phyloP scores from a whole-genome alignment of 2,329 filamentous ascomycete genomes.

The Sordariomycetes sp. region DNA sequence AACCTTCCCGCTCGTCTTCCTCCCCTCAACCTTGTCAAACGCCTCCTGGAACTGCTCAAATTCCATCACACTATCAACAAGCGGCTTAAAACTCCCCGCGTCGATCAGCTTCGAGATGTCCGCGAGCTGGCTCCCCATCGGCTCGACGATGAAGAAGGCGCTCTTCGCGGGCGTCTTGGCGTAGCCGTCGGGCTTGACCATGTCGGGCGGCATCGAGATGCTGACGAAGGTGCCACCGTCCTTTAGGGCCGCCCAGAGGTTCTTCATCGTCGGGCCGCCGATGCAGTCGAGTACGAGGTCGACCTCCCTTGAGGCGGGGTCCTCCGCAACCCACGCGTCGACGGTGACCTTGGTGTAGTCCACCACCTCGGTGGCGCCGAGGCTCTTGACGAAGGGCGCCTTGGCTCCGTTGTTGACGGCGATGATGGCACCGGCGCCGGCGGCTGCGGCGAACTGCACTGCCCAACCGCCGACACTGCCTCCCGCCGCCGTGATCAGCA shows the following conservation, averaged over 20 bases:
- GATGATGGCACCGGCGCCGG: conserved; percentile 23
- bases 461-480: conserved; percentile 28
- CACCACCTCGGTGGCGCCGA: conserved; percentile 24
- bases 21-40: conserved; percentile 22
- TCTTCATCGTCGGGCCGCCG: conserved; percentile 19
- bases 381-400: conserved; percentile 14
- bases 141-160: conserved; percentile 25
- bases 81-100: conserved; percentile 15
- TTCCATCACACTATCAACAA: conserved; percentile 26
- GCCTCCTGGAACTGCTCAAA: conserved; percentile 26
- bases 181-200: conserved; percentile 16
- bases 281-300: conserved; percentile 25
- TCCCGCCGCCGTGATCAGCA: conserved; percentile 27
- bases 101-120: conserved; percentile 22
- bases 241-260: conserved; percentile 22
- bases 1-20: conserved; percentile 25
- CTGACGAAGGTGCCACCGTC: conserved; percentile 21
- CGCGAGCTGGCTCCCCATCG: conserved; percentile 21
- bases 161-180: conserved; percentile 17
- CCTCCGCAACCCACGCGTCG: conserved; percentile 18
- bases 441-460: conserved; percentile 22
- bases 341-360: conserved; percentile 22
- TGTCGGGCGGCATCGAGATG: conserved; percentile 14
- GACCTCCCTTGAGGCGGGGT: conserved; percentile 14
- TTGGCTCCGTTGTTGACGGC: conserved; percentile 19